Conservation (phyloP, 1,284 basidiomycete species). For the Fomitopsis betulina region DNA sequence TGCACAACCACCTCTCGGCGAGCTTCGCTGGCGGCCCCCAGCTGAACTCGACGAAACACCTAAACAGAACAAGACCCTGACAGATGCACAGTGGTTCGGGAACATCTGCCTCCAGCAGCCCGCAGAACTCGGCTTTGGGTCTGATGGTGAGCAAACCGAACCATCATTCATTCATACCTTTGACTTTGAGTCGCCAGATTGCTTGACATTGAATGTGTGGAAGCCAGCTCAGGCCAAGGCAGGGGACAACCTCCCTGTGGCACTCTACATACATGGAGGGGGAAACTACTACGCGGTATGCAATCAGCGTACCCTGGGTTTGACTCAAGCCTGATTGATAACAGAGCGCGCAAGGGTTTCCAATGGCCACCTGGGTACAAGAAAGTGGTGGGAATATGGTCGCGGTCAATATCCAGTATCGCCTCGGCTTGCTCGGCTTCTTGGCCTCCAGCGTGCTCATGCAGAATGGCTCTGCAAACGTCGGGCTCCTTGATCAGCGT, state of each 20-base stretch:
- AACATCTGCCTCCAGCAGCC: conserved; percentile 36
- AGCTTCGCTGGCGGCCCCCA: conserved; percentile 46
- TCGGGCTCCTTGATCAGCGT: conserved; percentile 42
- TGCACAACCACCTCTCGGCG: conserved; percentile 50
- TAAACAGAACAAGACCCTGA: conserved; percentile 15
- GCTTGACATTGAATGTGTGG: conserved; percentile 51
- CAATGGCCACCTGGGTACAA: conserved; percentile 44
- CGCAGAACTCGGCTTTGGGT: conserved; percentile 37
- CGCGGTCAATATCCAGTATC: conserved; percentile 51
- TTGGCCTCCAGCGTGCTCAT: conserved; percentile 30
- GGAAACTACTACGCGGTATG: conserved; percentile 28
- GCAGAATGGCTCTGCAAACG: conserved; percentile 34
- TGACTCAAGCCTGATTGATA: background rate
- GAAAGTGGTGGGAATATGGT: conserved; percentile 46
- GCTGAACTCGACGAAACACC: conserved; percentile 36
- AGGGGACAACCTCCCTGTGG: conserved; percentile 40
- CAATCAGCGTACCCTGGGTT: background rate
- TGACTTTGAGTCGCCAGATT: conserved; percentile 30
- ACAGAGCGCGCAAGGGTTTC: conserved; percentile 5
- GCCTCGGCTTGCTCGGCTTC: conserved; percentile 52
- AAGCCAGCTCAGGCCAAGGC: conserved; percentile 39
- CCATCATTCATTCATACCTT: background rate
- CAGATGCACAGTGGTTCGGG: conserved; percentile 40
- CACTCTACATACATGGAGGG: conserved; percentile 44
- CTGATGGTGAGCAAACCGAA: conserved; percentile 28